A percentile compares a stretch with the other conserved stretches of the same genome.
phyloP scores from a whole-genome alignment of 441 rosid genomes.

The Dalechampia spathulata region DNA sequence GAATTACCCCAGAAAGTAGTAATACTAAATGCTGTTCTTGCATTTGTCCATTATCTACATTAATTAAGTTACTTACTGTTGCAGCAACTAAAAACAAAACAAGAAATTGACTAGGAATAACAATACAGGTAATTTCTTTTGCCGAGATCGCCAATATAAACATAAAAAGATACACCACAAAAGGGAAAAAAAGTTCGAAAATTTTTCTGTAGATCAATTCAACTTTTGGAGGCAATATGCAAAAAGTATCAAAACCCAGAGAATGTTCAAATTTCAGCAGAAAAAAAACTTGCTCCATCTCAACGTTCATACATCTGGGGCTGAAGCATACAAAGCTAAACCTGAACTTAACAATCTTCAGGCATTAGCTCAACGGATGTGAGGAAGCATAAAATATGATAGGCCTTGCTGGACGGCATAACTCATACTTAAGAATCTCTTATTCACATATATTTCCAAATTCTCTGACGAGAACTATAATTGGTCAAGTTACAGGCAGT shows the following conservation, averaged over 20 bases:
- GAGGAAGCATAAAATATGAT: neutral
- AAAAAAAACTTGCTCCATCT: neutral
- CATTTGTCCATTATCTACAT: slow-evolving; percentile 60
- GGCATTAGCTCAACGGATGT: neutral
- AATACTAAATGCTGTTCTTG: slow-evolving; percentile 82
- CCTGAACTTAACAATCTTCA: too few relatives aligned
- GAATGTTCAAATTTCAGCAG: too few relatives aligned
- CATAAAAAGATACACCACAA: too few relatives aligned
- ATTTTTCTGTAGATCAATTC: too few relatives aligned
- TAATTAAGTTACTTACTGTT: slow-evolving; percentile 23
- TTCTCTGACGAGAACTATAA: neutral
- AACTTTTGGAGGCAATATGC: too few relatives aligned
- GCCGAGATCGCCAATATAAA: neutral
- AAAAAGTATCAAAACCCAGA: too few relatives aligned
- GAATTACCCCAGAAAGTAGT: slow-evolving; percentile 78
- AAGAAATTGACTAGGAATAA: neutral
- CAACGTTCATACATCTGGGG: neutral
- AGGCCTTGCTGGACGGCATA: too few relatives aligned
- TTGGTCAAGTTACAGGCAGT: neutral
- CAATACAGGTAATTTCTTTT: neutral
- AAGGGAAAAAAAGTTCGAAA: too few relatives aligned
- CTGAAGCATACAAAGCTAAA: neutral
- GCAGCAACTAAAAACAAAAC: slow-evolving; percentile 5
- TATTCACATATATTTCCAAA: neutral
- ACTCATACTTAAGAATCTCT: neutral